phyloP scores from a whole-genome alignment of 345 rosid species.

The Brassica rapa region DNA sequence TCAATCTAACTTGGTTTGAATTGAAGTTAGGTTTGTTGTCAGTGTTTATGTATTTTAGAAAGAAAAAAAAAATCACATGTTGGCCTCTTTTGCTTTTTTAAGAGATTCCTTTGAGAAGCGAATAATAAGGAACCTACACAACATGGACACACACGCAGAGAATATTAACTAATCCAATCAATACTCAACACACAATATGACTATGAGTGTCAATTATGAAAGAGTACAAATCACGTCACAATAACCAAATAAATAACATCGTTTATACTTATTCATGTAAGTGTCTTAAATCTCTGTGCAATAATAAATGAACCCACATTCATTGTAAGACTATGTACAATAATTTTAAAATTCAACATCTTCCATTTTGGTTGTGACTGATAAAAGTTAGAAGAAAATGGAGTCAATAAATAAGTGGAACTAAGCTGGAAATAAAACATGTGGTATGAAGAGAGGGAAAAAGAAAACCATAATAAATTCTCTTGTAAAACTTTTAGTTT shows the following conservation, averaged over 20 bases:
- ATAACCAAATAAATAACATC: neutral
- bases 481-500: too few species aligned
- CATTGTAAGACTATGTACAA: too few species aligned
- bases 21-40: neutral
- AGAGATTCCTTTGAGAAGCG: neutral
- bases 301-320: too few species aligned
- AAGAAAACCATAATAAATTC: too few species aligned
- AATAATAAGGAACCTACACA: neutral
- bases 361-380: too few species aligned
- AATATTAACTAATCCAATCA: neutral
- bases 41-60: neutral
- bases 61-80: neutral
- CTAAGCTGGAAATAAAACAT: too few species aligned
- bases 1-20: neutral
- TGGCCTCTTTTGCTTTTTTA: neutral
- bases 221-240: neutral
- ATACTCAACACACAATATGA: neutral
- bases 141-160: neutral
- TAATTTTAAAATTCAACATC: too few species aligned
- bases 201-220: neutral
- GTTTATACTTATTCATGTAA: too few species aligned
- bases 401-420: too few species aligned
- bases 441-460: too few species aligned
- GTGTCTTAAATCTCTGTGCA: too few species aligned
- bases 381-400: too few species aligned